These are phyloP conservation scores for Termitomyces sp. DNA, from an alignment of 768 basidiomycete genomes.

Conservation along the genomic window DNA sequence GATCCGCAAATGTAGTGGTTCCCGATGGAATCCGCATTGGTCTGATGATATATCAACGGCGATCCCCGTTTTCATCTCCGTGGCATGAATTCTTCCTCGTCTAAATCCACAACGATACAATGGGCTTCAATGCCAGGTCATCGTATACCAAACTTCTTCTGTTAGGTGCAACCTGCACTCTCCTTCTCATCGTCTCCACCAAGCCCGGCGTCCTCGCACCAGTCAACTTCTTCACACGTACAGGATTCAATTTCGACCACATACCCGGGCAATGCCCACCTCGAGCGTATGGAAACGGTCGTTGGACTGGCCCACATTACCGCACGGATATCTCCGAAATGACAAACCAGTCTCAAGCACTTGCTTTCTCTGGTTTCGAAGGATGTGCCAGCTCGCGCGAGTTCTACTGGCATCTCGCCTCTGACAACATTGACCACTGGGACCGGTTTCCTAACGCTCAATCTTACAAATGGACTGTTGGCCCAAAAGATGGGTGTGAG, in stretches of 20 bases:
- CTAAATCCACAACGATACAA: not conserved
- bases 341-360: slow-evolving; percentile 35
- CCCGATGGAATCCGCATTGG: no score
- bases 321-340: slow-evolving; percentile 30
- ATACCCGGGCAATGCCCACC: slow-evolving; percentile 23
- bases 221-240: not conserved
- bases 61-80: not conserved
- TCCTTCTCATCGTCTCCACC: slow-evolving; percentile 20
- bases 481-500: slow-evolving; percentile 31
- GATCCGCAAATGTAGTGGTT: no score
- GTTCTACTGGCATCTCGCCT: slow-evolving; percentile 57
- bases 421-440: slow-evolving; percentile 42
- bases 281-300: slow-evolving; percentile 26
- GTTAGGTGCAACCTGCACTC: slow-evolving; percentile 15
- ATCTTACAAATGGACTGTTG: slow-evolving; percentile 51
- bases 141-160: slow-evolving; percentile 16
- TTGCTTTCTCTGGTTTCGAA: slow-evolving; percentile 49
- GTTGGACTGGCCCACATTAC: slow-evolving; percentile 32
- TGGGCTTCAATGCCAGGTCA: slow-evolving; percentile 18
- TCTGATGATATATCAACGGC: no score
- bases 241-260: slow-evolving; percentile 7
- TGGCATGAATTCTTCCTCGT: not conserved
- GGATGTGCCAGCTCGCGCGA: slow-evolving; percentile 63
- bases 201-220: slow-evolving; percentile 5
- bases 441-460: slow-evolving; percentile 49